Evolutionary conservation across 257 asterid genomes (phyloP).

Genomic region (Solanum gandarillasii): DNA sequence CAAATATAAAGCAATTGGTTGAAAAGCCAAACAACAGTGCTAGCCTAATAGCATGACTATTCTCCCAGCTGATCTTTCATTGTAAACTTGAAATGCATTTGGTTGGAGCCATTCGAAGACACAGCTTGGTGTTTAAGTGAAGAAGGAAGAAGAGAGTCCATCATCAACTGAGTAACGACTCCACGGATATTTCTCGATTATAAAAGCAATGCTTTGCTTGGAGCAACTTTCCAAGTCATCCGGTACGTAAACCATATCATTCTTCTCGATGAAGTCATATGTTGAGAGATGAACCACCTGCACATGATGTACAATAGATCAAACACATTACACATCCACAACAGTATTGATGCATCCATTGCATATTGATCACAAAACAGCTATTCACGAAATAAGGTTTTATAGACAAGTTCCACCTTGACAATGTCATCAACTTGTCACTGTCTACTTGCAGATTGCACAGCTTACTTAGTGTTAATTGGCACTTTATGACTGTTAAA

Average conservation of each 20-base stretch:
- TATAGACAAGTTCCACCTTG: not conserved
- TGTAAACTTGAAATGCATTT: not conserved
- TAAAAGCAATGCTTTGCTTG: not conserved
- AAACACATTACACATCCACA: not conserved
- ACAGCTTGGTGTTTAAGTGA: not conserved
- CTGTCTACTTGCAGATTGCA: not conserved
- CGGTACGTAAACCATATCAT: slow-evolving; percentile 29
- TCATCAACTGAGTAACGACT: not conserved
- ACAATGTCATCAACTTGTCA: not conserved
- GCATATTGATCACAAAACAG: not conserved
- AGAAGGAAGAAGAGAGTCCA: not conserved
- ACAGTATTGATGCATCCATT: not conserved
- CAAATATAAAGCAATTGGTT: not conserved
- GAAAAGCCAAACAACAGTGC: not conserved
- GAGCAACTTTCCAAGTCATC: slow-evolving; percentile 18
- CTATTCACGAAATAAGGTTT: not conserved
- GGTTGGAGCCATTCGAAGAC: not conserved
- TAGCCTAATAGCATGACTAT: not conserved
- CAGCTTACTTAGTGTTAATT: not conserved
- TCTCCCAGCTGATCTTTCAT: not conserved
- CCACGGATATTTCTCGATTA: not conserved
- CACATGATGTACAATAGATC: not conserved
- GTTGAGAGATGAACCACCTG: slow-evolving; percentile 74
- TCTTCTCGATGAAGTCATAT: slow-evolving; percentile 30
- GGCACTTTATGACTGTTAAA: not conserved